phyloP scores from a whole-genome alignment of 1,139 yeast species.

The Blastobotrys elegans region DNA sequence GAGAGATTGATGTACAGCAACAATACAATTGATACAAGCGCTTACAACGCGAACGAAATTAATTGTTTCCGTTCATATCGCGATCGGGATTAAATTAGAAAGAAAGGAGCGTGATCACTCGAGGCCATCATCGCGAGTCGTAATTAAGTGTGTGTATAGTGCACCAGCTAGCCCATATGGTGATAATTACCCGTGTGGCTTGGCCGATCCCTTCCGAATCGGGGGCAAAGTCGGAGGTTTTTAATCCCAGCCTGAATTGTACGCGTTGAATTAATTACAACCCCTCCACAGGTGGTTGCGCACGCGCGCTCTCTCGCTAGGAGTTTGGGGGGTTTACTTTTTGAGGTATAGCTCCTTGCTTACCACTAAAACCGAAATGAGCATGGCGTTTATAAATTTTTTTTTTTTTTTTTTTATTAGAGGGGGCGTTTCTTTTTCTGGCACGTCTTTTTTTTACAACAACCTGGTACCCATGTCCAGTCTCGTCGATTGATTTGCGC shows the following conservation, averaged over 20 bases:
- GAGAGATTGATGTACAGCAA: too few relatives aligned
- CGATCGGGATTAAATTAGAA: too few relatives aligned
- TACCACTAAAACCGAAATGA: not conserved
- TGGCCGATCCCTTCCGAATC: conserved; percentile 7
- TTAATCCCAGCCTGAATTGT: not conserved
- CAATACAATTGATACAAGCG: too few relatives aligned
- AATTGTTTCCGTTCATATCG: too few relatives aligned
- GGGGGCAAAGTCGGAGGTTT: too few relatives aligned
- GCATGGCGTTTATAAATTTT: not conserved
- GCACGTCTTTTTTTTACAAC: not conserved
- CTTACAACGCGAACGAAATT: too few relatives aligned
- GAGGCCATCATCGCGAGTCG: too few relatives aligned
- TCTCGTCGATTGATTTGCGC: not conserved
- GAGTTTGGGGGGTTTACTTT: not conserved
- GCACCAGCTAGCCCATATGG: too few relatives aligned
- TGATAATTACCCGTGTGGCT: not conserved
- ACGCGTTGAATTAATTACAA: not conserved
- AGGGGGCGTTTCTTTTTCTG: not conserved
- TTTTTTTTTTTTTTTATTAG: not conserved
- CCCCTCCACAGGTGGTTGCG: not conserved
- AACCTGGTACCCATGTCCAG: not conserved
- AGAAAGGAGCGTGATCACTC: too few relatives aligned
- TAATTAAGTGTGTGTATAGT: not conserved
- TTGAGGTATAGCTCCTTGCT: not conserved
- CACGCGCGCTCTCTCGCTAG: not conserved